These are phyloP conservation scores for Claviceps sp. DNA, from an alignment of 2,329 filamentous ascomycete genomes.

Conservation along the genomic window DNA sequence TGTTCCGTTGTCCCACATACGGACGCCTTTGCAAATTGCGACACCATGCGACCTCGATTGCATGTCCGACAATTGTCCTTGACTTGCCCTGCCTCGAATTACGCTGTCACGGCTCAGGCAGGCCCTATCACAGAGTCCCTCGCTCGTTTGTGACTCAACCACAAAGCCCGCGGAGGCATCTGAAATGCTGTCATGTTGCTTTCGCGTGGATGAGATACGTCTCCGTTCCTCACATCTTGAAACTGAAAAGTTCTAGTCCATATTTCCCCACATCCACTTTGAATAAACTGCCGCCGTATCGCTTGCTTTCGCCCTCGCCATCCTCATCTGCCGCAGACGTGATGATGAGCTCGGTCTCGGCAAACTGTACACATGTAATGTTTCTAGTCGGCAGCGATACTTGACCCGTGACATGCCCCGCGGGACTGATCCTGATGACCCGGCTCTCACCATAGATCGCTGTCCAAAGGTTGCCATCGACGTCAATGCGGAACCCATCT, in stretches of 20 bases:
- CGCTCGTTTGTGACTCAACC: neutral
- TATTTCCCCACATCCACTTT: slow-evolving; percentile 61
- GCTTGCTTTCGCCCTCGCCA: slow-evolving; percentile 44
- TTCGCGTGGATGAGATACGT: neutral
- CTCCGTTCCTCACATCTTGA: slow-evolving; percentile 33
- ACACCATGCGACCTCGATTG: neutral
- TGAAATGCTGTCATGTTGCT: neutral
- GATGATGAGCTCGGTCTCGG: slow-evolving; percentile 61
- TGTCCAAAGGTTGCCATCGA: slow-evolving; percentile 77
- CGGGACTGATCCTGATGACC: slow-evolving; percentile 59
- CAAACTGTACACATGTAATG: slow-evolving; percentile 70
- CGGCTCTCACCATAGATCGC: slow-evolving; percentile 68
- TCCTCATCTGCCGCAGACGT: slow-evolving; percentile 61
- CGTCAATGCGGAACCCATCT: slow-evolving; percentile 76
- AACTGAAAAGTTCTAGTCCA: slow-evolving; percentile 51
- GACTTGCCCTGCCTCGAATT: neutral
- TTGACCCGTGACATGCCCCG: slow-evolving; percentile 60
- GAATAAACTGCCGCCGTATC: slow-evolving; percentile 59
- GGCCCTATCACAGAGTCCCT: neutral
- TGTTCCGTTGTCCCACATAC: neutral
- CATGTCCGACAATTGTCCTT: neutral
- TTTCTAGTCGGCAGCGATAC: slow-evolving; percentile 64
- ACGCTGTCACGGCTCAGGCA: neutral
- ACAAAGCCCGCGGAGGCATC: neutral
- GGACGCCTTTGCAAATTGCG: slow-evolving; percentile 2